These are phyloP conservation scores for Beauveria sp. DNA, from an alignment of 2,329 filamentous ascomycete species.

Conservation along the genomic window DNA sequence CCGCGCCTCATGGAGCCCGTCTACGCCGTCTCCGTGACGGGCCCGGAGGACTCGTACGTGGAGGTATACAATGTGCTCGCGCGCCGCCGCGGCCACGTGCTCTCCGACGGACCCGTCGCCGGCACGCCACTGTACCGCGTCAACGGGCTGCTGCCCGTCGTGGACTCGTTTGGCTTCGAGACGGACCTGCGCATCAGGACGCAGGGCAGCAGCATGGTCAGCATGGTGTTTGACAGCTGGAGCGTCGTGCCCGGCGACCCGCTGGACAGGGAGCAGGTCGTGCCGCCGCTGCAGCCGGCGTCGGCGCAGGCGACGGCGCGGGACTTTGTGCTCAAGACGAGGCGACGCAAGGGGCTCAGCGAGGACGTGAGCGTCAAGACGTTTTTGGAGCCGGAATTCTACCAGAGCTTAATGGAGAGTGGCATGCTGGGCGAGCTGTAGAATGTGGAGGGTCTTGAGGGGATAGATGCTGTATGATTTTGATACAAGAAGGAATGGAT, in stretches of 20 bases:
- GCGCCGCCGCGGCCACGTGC: constrained; percentile 80
- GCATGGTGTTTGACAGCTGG: constrained; percentile 93
- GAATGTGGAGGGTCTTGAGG: not conserved
- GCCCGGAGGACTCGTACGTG: constrained; percentile 80
- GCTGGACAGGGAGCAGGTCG: constrained; percentile 75
- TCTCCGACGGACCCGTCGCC: constrained; percentile 88
- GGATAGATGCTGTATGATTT: not conserved
- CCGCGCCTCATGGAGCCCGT: constrained; percentile 95
- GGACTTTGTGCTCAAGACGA: constrained; percentile 95
- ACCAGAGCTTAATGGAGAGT: constrained; percentile 78
- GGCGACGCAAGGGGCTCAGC: constrained; percentile 83
- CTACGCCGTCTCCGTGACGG: constrained; percentile 87
- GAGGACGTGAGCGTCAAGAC: constrained; percentile 95
- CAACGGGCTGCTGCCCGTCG: constrained; percentile 84
- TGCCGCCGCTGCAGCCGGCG: constrained; percentile 81
- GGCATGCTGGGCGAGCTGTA: constrained; percentile 63
- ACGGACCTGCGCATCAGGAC: constrained; percentile 95
- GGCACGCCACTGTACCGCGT: constrained; percentile 92
- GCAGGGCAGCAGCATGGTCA: constrained; percentile 83
- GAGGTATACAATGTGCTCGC: constrained; percentile 89
- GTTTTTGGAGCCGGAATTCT: constrained; percentile 92
- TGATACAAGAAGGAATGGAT: constrained; percentile 11
- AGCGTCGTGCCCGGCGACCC: constrained; percentile 93
- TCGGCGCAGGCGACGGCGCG: constrained; percentile 81
- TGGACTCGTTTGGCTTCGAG: constrained; percentile 97